phyloP scores from a whole-genome alignment of 2,329 filamentous ascomycete species.

The Fusarium udum region DNA sequence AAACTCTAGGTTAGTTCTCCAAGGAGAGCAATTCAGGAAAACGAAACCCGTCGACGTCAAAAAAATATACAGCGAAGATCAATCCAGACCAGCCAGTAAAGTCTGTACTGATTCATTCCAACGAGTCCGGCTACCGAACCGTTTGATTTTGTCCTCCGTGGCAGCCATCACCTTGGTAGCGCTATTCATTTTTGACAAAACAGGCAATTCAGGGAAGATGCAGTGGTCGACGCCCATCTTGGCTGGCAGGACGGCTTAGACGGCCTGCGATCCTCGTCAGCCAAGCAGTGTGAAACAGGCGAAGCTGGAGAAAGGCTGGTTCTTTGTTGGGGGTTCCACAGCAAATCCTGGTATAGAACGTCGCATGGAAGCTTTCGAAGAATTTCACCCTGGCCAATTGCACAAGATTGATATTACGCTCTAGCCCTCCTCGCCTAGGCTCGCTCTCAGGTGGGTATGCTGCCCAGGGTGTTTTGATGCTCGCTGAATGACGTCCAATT shows the following conservation, averaged over 20 bases:
- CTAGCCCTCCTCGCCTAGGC: slow-evolving; percentile 12
- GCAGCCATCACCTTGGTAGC: slow-evolving; percentile 25
- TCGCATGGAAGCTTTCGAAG: slow-evolving; percentile 42
- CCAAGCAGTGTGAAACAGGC: slow-evolving; percentile 27
- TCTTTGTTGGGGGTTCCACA: slow-evolving; percentile 33
- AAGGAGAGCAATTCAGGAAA: slow-evolving; percentile 4
- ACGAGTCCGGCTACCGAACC: slow-evolving; percentile 11
- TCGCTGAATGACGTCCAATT: slow-evolving; percentile 45
- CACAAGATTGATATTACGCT: slow-evolving; percentile 10
- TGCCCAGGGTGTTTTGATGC: slow-evolving; percentile 23
- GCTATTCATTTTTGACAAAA: slow-evolving; percentile 7
- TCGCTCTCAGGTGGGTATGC: slow-evolving; percentile 31
- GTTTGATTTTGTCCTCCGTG: slow-evolving; percentile 25
- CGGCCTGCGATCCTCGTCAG: slow-evolving; percentile 27
- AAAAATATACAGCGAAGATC: not conserved
- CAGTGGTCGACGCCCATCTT: not conserved
- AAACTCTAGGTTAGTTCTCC: not conserved
- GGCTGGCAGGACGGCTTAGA: slow-evolving; percentile 16
- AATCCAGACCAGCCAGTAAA: slow-evolving; percentile 7
- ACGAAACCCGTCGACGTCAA: not conserved
- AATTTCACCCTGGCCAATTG: slow-evolving; percentile 22
- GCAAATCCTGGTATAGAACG: slow-evolving; percentile 34
- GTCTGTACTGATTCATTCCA: slow-evolving; percentile 36
- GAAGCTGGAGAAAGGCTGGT: slow-evolving; percentile 24
- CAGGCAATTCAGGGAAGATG: slow-evolving; percentile 12